phyloP scores from a whole-genome alignment of 176 grass and related monocot genomes.

The Stipa capillata region DNA sequence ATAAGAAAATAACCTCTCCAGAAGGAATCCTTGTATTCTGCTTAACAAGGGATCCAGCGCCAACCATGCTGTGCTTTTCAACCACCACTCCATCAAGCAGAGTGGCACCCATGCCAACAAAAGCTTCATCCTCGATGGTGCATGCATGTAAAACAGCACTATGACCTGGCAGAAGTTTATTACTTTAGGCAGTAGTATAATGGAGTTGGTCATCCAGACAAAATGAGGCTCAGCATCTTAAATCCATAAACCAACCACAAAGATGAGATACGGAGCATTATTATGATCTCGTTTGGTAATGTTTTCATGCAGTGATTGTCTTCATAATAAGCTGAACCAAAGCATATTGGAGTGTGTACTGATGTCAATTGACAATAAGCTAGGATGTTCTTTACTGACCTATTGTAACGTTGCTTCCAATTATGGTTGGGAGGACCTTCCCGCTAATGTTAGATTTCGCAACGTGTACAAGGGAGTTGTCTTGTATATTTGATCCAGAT shows the following conservation, averaged over 20 bases:
- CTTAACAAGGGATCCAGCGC: conserved; percentile 78
- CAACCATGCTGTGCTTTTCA: conserved; percentile 91
- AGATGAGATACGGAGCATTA: background rate
- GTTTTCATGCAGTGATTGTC: background rate
- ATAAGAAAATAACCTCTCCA: conserved; percentile 68
- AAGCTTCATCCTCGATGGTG: conserved; percentile 84
- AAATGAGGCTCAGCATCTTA: conserved; percentile 7
- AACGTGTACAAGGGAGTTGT: conserved; percentile 93
- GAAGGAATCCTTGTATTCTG: conserved; percentile 86
- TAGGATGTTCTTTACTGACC: conserved; percentile 43
- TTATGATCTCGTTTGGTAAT: background rate
- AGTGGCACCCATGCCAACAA: conserved; percentile 90
- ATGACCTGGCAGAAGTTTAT: conserved; percentile 48
- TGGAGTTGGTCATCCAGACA: background rate
- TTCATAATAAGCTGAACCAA: background rate
- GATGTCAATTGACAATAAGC: background rate
- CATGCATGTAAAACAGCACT: conserved; percentile 88
- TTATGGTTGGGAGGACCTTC: conserved; percentile 82
- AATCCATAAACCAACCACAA: background rate
- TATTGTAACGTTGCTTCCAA: conserved; percentile 82
- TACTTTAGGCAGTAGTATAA: conserved; percentile 9
- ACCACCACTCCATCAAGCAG: conserved; percentile 89
- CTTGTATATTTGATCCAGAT: conserved; percentile 95
- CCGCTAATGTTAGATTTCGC: conserved; percentile 64
- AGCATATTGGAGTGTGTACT: background rate